Evolutionary conservation across 192 early-diverging fungal genomes (phyloP).

Genomic region (Coemansia biformis): DNA sequence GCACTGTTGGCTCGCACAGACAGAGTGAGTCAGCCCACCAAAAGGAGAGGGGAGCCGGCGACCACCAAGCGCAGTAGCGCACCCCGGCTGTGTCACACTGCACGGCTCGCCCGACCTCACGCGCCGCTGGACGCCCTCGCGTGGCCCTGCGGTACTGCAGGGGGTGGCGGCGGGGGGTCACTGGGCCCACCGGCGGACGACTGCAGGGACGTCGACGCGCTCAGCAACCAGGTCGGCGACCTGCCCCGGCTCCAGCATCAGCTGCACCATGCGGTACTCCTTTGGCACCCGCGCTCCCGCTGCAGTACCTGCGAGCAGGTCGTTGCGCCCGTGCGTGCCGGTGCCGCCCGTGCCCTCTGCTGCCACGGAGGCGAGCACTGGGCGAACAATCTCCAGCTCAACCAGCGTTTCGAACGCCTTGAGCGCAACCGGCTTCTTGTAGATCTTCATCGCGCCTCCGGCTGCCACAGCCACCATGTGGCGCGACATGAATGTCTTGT

Average conservation of each 20-base stretch:
- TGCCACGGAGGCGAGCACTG: constrained; percentile 11
- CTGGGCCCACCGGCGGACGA: constrained; percentile 61
- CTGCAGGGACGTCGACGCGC: constrained; percentile 58
- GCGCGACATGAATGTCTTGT: constrained; percentile 74
- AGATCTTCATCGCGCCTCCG: constrained; percentile 61
- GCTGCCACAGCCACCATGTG: constrained; percentile 43
- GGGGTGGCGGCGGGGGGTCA: no score
- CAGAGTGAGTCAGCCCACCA: no score
- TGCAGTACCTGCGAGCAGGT: constrained; percentile 31
- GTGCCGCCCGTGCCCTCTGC: constrained; percentile 5
- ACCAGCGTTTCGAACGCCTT: constrained; percentile 84
- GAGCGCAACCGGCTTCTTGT: constrained; percentile 74
- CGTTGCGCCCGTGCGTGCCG: constrained; percentile 23
- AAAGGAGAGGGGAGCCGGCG: no score
- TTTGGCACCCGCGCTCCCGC: constrained; percentile 63
- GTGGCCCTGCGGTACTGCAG: no score
- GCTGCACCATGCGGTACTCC: constrained; percentile 80
- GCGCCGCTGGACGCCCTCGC: no score
- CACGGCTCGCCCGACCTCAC: no score
- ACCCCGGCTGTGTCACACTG: no score
- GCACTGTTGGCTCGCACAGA: no score
- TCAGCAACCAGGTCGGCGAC: constrained; percentile 58
- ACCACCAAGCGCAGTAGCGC: no score
- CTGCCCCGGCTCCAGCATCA: constrained; percentile 67
- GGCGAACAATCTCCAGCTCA: constrained; percentile 63